Conservation (phyloP, 2,329 filamentous ascomycete genomes). For the Cladosporium phlei region DNA sequence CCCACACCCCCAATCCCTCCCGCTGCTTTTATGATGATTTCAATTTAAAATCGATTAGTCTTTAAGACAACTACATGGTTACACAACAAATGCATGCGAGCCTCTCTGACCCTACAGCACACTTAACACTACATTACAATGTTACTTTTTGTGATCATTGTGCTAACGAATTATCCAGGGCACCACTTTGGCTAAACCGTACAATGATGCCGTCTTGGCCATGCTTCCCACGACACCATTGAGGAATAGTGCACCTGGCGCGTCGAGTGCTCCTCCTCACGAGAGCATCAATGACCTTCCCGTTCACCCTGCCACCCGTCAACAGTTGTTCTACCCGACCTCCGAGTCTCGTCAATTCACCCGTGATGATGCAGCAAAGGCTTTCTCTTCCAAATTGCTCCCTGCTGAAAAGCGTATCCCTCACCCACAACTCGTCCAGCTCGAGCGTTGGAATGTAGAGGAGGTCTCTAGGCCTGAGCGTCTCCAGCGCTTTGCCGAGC, state of each 20-base stretch:
- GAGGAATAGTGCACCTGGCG: conserved; percentile 34
- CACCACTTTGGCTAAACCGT: conserved; percentile 70
- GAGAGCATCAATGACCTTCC: conserved; percentile 63
- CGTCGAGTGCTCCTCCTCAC: too few species aligned
- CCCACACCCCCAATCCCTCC: not conserved
- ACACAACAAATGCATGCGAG: conserved; percentile 69
- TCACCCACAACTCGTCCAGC: conserved; percentile 54
- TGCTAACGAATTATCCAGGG: conserved; percentile 49
- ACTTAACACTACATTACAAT: not conserved
- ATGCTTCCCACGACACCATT: conserved; percentile 73
- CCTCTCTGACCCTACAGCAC: conserved; percentile 59
- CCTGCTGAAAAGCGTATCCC: conserved; percentile 61
- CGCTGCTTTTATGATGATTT: conserved; percentile 58
- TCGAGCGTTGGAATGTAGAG: conserved; percentile 42
- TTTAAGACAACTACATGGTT: conserved; percentile 96
- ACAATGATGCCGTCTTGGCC: conserved; percentile 66
- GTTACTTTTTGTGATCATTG: not conserved
- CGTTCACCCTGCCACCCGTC: conserved; percentile 50
- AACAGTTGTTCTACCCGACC: conserved; percentile 59
- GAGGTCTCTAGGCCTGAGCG: conserved; percentile 39
- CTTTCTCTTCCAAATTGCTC: conserved; percentile 55
- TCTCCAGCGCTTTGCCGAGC: conserved; percentile 25
- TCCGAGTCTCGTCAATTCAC: conserved; percentile 61
- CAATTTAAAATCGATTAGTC: conserved; percentile 92
- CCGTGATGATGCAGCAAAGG: conserved; percentile 60